Base-by-base conservation (phyloP, 768 basidiomycete genomes). In the Leucocoprinus birnbaumii region DNA sequence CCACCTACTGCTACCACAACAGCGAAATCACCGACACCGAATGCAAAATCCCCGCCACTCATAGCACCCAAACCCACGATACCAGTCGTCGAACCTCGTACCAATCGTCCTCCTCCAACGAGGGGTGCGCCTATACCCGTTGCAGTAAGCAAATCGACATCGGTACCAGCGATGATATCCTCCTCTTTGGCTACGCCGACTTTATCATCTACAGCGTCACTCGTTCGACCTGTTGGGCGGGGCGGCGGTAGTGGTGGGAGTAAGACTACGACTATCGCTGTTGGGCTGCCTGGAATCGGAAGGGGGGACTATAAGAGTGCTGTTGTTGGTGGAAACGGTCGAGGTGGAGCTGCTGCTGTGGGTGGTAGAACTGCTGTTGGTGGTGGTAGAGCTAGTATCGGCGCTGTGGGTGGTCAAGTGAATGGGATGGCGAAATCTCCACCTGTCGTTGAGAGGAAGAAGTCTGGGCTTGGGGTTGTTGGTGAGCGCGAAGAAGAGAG, bases 171-270 rank as follows among this genome's bases (percentile, higher is more conserved):
- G 0, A 65, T 84, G 19, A 59, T 91, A 4, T 88, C 87, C 0
- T 86, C 86, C 0, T 90, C 87, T 0, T 80, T 85, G 58, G 90
- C 89, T 11, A 78, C 75, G 2, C 90, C 90, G 0, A 84, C 80
- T 62, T 69, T 91, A 2, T 89, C 88, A 3, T 84, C 86, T 0
- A 90, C 88, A 1, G 90, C 87, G 3, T 90, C 89, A 2, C 78
- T 91, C 19, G 87, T 85, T 6, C 77, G 84, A 8, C 78, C 79
- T 56, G 63, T 26, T 40, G 55, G 53, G 21, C 31, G 43, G 22
- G 42, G n/a, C 52, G 34, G 40, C 11, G 37, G 49, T n/a, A 51
- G 43, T 21, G 42, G n/a, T 53, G 34, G 40, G 10, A 42, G 49
- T n/a, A 51, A 38, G 10, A 45, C 55, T 34, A 14, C 48, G 18